These are phyloP conservation scores for Wolfiporia cocos DNA, from an alignment of 1,284 basidiomycete genomes.

Conservation along the genomic window DNA sequence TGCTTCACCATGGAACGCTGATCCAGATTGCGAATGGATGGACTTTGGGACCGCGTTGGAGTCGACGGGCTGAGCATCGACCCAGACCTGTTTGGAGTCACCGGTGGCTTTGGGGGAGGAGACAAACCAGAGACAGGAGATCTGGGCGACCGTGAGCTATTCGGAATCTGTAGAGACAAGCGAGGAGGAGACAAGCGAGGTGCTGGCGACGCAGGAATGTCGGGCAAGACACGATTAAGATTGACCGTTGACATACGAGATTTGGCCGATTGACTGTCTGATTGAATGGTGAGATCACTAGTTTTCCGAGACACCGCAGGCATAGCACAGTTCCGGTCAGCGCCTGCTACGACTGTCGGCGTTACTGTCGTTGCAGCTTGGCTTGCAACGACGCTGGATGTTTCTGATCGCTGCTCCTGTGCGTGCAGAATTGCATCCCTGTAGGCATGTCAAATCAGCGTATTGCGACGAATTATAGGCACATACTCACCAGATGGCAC, in stretches of 20 bases:
- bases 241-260: conserved; percentile 4
- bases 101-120: conserved; percentile 14
- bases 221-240: conserved; percentile 25
- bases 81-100: conserved; percentile 8
- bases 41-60: conserved; percentile 30
- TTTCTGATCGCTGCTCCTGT: conserved; percentile 20
- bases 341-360: no score
- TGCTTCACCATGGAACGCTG: conserved; percentile 44
- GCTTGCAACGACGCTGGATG: conserved; percentile 1
- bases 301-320: no score
- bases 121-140: conserved; percentile 8
- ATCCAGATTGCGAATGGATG: conserved; percentile 48
- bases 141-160: background rate
- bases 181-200: conserved; percentile 7
- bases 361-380: background rate
- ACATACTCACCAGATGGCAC: conserved; percentile 53
- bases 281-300: background rate
- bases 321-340: no score
- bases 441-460: conserved; percentile 3
- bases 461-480: background rate
- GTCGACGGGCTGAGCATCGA: conserved; percentile 12
- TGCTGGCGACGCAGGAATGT: conserved; percentile 18
- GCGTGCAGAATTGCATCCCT: conserved; percentile 56
- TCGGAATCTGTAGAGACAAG: conserved; percentile 16
- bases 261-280: conserved; percentile 2